Conservation (phyloP, 1,139 yeast genomes). For the Geotrichum aggregatum region DNA sequence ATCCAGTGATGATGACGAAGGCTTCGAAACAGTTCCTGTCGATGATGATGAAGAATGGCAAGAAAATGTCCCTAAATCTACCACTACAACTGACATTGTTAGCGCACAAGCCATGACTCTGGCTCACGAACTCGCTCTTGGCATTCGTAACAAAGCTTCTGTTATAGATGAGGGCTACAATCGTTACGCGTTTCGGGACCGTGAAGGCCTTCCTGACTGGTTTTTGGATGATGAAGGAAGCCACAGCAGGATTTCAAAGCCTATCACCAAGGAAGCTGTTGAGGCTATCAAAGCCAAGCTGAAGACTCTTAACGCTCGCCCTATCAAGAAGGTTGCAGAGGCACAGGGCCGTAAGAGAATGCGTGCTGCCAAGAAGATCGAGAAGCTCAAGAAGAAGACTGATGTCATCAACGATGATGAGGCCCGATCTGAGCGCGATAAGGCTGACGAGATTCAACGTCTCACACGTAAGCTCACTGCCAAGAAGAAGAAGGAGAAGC, state of each 20-base stretch:
- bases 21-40: slow-evolving; percentile 33
- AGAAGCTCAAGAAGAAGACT: slow-evolving; percentile 88
- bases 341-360: slow-evolving; percentile 95
- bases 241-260: slow-evolving; percentile 82
- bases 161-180: slow-evolving; percentile 87
- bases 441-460: slow-evolving; percentile 86
- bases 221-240: slow-evolving; percentile 84
- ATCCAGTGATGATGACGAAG: slow-evolving; percentile 39
- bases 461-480: slow-evolving; percentile 73
- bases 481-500: slow-evolving; percentile 70
- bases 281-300: slow-evolving; percentile 84
- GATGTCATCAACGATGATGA: slow-evolving; percentile 86
- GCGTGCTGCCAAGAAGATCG: slow-evolving; percentile 86
- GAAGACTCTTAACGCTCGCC: slow-evolving; percentile 90
- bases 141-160: slow-evolving; percentile 78
- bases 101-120: slow-evolving; percentile 97
- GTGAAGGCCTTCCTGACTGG: slow-evolving; percentile 92
- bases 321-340: slow-evolving; percentile 94
- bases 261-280: slow-evolving; percentile 96
- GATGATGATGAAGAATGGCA: slow-evolving; percentile 40
- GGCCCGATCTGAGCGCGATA: slow-evolving; percentile 84
- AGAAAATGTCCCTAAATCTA: slow-evolving; percentile 34
- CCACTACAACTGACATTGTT: slow-evolving; percentile 64
- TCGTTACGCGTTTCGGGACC: slow-evolving; percentile 85
- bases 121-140: slow-evolving; percentile 92